Base-by-base conservation (phyloP, 306 rosid genomes). In the Betula pendula region DNA sequence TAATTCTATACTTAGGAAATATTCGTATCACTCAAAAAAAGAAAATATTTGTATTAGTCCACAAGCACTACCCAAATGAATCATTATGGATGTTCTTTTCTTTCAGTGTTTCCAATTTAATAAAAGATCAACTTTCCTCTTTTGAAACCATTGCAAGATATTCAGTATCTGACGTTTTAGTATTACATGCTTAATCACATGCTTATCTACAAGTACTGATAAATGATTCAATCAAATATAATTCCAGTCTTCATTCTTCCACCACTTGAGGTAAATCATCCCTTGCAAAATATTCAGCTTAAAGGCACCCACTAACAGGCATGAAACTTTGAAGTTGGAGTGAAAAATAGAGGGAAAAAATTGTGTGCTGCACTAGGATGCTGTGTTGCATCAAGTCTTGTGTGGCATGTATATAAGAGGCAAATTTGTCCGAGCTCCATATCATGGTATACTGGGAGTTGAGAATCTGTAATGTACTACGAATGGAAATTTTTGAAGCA, bases 261-360 rank as follows among this genome's bases (percentile, higher is more conserved):
- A 65, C 27, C 10, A 38, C 70, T 38, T 38, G 25, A 65, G 70
- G 70, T 38, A 35, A 38, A 65, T 65, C 25, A 65, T 65, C 27
- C 70, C 25, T 38, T 1, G 45, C 44, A 65, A 65, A 8, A 35
- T 38, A 65, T 65, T 38, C 68, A 31, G 70, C 70, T 65, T 22
- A 38, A 8, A 19, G 29, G 47, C 70, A 38, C 6, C 35, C 48
- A 38, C 48, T 35, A 38, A 38, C 48, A 38, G 15, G 3, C 48
- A 19, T n/a, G 70, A 65, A 65, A 65, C 48, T 17, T 20, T 38
- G 6, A 8, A 17, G 29, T 65, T 65, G 70, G 48, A 65, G 42
- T 65, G 70, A 38, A 65, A 6, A 65, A 65, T 65, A 38, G 70
- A 38, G 48, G 69, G 12, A n/a, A 38, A 65, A 45, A 8, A 8